A percentile compares a stretch with the other conserved stretches of the same genome.
Evolutionary conservation across 768 basidiomycete genomes (phyloP).

Genomic region (Podaxis rugospora): DNA sequence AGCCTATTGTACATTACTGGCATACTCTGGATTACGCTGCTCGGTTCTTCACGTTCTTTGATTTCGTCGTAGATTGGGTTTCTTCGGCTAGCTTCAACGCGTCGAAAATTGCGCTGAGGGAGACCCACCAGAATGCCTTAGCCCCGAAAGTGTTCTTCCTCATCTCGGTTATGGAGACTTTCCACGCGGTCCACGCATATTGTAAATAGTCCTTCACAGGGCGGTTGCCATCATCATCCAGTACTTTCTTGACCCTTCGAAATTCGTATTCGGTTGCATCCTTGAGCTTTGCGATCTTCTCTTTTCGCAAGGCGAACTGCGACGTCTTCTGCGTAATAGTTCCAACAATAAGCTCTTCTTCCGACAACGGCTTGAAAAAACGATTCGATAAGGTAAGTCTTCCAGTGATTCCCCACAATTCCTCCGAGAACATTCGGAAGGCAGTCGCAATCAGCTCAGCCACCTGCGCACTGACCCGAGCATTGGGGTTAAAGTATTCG

Average conservation of each 20-base stretch:
- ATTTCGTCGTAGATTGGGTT: not conserved
- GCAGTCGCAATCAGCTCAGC: constrained; percentile 18
- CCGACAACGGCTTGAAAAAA: constrained; percentile 38
- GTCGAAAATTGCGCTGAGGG: constrained; percentile 53
- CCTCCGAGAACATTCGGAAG: constrained; percentile 37
- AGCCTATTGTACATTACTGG: no score
- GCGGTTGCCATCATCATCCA: constrained; percentile 43
- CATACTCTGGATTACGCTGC: no score
- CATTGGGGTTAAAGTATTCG: not conserved
- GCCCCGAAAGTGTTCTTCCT: constrained; percentile 41
- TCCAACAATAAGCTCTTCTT: constrained; percentile 61
- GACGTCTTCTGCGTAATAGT: constrained; percentile 61
- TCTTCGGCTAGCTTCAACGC: constrained; percentile 20
- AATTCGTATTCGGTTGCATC: constrained; percentile 52
- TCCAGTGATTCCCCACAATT: constrained; percentile 43
- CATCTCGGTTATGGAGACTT: constrained; percentile 27
- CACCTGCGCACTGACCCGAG: not conserved
- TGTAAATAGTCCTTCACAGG: constrained; percentile 33
- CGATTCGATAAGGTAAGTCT: constrained; percentile 39
- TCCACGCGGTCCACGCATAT: constrained; percentile 53
- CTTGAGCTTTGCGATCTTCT: constrained; percentile 48
- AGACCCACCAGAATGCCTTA: constrained; percentile 56
- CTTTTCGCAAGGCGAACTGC: constrained; percentile 46
- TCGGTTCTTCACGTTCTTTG: not conserved
- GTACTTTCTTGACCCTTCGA: constrained; percentile 39